These are phyloP conservation scores for Xylaria hypoxylon DNA, from an alignment of 2,329 filamentous ascomycete genomes.

Conservation along the genomic window DNA sequence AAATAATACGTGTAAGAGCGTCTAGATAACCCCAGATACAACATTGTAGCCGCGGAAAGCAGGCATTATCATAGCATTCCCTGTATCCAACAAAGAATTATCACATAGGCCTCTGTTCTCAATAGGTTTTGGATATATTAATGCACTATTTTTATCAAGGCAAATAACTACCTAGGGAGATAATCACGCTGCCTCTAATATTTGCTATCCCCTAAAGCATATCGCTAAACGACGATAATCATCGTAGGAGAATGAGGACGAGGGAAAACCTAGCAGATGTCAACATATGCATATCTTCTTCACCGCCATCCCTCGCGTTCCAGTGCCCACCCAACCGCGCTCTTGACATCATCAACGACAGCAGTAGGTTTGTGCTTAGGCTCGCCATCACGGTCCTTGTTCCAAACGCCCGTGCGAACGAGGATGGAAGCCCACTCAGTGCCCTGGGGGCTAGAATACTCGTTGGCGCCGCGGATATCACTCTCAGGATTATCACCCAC, in stretches of 20 bases:
- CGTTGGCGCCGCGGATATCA: slow-evolving; percentile 89
- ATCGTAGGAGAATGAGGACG: not conserved
- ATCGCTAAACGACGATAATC: not conserved
- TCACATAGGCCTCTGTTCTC: not conserved
- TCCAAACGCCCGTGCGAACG: slow-evolving; percentile 84
- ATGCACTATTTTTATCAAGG: not conserved
- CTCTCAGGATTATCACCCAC: slow-evolving; percentile 90
- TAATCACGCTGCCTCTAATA: not conserved
- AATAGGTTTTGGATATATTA: not conserved
- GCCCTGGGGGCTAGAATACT: slow-evolving; percentile 73
- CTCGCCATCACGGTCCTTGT: slow-evolving; percentile 52
- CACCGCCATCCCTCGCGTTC: slow-evolving; percentile 61
- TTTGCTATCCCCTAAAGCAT: not conserved
- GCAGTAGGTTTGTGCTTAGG: slow-evolving; percentile 72
- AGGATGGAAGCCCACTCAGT: slow-evolving; percentile 83
- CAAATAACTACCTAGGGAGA: not conserved
- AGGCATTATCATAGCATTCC: not conserved
- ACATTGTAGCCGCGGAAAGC: not conserved
- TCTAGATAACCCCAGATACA: not conserved
- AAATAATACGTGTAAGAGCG: not conserved
- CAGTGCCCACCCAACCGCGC: slow-evolving; percentile 82
- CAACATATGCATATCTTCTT: slow-evolving; percentile 33
- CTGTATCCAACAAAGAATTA: not conserved
- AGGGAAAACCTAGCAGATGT: too few species aligned
- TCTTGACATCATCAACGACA: slow-evolving; percentile 79